phyloP scores from a whole-genome alignment of 1,284 basidiomycete species.

The Testicularia cyperi region DNA sequence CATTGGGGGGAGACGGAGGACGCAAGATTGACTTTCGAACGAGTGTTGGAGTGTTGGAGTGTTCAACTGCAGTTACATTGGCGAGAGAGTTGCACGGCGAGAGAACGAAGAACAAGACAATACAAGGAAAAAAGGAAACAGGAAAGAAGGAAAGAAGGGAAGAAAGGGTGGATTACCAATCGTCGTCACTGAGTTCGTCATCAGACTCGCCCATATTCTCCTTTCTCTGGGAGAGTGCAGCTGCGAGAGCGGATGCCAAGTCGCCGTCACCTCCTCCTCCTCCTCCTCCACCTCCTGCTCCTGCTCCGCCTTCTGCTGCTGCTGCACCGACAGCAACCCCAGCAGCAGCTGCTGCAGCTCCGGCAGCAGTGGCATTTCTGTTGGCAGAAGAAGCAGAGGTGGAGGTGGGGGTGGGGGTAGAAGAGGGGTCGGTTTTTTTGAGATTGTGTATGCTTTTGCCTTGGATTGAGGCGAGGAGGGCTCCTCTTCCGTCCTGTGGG shows the following conservation, averaged over 20 bases:
- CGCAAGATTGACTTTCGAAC: no score
- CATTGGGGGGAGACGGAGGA: no score
- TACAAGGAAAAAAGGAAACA: no score
- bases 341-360: conserved; percentile 21
- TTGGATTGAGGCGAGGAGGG: conserved; percentile 71
- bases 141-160: no score
- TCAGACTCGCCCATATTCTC: conserved; percentile 86
- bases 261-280: conserved; percentile 63
- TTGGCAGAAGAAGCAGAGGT: conserved; percentile 22
- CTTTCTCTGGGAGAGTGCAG: conserved; percentile 74
- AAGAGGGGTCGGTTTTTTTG: conserved; percentile 70
- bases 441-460: conserved; percentile 73
- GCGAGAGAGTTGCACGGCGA: no score
- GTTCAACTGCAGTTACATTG: no score
- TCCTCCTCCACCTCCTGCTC: no score
- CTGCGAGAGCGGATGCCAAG: conserved; percentile 70
- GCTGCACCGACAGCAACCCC: conserved; percentile 10
- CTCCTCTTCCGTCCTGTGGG: conserved; percentile 62
- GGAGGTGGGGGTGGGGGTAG: conserved; percentile 7
- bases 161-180: conserved; percentile 56
- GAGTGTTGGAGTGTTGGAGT: no score
- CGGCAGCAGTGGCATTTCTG: conserved; percentile 16
- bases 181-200: conserved; percentile 72
- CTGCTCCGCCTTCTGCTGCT: no score
- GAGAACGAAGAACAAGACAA: no score